Evolutionary conservation across 495 filamentous ascomycete genomes (phyloP).

Genomic region (Aspergillus kassunensis): DNA sequence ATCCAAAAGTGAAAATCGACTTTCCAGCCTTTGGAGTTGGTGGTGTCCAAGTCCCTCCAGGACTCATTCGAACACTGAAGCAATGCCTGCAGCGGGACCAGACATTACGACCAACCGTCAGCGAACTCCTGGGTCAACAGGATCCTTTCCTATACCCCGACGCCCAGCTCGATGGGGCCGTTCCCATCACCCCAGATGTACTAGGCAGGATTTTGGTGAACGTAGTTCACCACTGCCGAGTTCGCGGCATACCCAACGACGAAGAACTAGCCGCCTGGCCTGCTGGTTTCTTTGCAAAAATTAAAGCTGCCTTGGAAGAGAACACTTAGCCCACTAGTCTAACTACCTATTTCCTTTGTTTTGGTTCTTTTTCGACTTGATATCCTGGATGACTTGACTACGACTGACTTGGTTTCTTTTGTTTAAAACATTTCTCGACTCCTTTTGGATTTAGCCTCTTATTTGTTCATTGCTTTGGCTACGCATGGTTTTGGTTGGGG

Average conservation of each 20-base stretch:
- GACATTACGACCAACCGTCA: slow-evolving; percentile 69
- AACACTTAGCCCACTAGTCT: slow-evolving; percentile 25
- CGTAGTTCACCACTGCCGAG: slow-evolving; percentile 70
- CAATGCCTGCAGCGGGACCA: slow-evolving; percentile 79
- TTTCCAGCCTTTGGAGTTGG: slow-evolving; percentile 76
- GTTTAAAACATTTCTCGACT: slow-evolving; percentile 6
- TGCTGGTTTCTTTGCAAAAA: slow-evolving; percentile 58
- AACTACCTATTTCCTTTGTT: slow-evolving; percentile 18
- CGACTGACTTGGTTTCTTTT: slow-evolving; percentile 17
- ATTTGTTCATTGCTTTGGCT: slow-evolving; percentile 7
- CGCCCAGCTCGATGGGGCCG: slow-evolving; percentile 52
- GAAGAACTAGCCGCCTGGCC: slow-evolving; percentile 71
- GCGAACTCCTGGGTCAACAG: slow-evolving; percentile 62
- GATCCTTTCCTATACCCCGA: slow-evolving; percentile 86
- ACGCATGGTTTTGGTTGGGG: slow-evolving; percentile 16
- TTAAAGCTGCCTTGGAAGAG: slow-evolving; percentile 60
- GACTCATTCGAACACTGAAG: slow-evolving; percentile 68
- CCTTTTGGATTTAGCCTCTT: slow-evolving; percentile 8
- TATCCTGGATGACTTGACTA: slow-evolving; percentile 16
- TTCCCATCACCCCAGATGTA: slow-evolving; percentile 73
- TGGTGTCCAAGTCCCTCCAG: slow-evolving; percentile 62
- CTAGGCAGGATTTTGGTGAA: slow-evolving; percentile 71
- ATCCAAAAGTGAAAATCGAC: slow-evolving; percentile 76
- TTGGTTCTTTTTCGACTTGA: slow-evolving; percentile 13
- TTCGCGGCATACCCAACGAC: slow-evolving; percentile 62